phyloP scores from a whole-genome alignment of 2,329 filamentous ascomycete genomes.

The Knufia petricola region DNA sequence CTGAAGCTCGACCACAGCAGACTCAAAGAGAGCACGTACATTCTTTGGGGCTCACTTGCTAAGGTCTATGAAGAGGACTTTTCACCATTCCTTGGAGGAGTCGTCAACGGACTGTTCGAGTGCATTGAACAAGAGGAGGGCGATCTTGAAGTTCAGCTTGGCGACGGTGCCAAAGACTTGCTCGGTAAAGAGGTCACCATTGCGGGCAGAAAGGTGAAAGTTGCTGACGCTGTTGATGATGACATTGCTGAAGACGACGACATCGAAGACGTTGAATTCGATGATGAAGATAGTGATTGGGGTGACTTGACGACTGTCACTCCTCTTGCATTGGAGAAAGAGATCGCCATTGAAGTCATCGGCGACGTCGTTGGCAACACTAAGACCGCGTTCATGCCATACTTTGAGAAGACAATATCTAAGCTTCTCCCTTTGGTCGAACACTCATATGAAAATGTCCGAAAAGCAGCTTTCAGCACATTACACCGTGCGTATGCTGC shows the following conservation, averaged over 20 bases:
- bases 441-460: slow-evolving; percentile 85
- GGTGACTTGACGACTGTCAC: slow-evolving; percentile 76
- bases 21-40: slow-evolving; percentile 92
- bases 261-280: slow-evolving; percentile 45
- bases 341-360: slow-evolving; percentile 90
- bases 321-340: slow-evolving; percentile 87
- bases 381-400: slow-evolving; percentile 68
- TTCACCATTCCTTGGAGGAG: slow-evolving; percentile 37
- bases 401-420: slow-evolving; percentile 81
- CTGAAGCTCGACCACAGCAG: slow-evolving; percentile 79
- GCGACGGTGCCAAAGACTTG: slow-evolving; percentile 63
- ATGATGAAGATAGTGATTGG: slow-evolving; percentile 75
- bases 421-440: slow-evolving; percentile 71
- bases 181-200: slow-evolving; percentile 67
- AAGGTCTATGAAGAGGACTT: slow-evolving; percentile 75
- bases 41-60: slow-evolving; percentile 87
- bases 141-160: slow-evolving; percentile 66
- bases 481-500: slow-evolving; percentile 89
- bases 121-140: slow-evolving; percentile 84
- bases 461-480: slow-evolving; percentile 83
- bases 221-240: slow-evolving; percentile 56
- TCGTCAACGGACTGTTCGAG: slow-evolving; percentile 55
- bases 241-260: slow-evolving; percentile 48
- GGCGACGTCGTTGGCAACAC: slow-evolving; percentile 87
- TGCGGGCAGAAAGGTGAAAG: slow-evolving; percentile 75